Percentiles rank a stretch among this genome's conserved stretches.
These are phyloP conservation scores for Cytospora paraplurivora DNA, from an alignment of 2,329 filamentous ascomycete species.

Conservation along the genomic window DNA sequence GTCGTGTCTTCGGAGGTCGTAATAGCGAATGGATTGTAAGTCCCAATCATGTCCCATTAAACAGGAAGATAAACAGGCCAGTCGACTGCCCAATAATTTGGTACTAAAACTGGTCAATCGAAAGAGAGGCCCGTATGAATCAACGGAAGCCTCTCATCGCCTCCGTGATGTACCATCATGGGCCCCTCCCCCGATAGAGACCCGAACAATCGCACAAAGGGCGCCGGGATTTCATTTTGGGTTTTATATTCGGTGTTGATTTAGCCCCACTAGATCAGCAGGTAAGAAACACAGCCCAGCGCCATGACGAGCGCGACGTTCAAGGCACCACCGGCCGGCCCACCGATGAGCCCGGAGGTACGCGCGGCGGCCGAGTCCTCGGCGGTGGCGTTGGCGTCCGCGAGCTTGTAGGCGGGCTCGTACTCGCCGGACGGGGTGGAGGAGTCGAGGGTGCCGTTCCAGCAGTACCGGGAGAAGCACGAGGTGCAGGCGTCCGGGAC, in stretches of 20 bases:
- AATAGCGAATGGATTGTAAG: too few relatives aligned
- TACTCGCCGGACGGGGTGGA: slow-evolving; percentile 34
- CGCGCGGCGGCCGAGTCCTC: not conserved
- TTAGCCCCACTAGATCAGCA: not conserved
- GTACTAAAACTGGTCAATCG: too few relatives aligned
- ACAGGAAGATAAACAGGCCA: too few relatives aligned
- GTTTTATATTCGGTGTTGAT: not conserved
- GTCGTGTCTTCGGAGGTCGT: not conserved
- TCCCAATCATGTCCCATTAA: too few relatives aligned
- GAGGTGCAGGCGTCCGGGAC: slow-evolving; percentile 71
- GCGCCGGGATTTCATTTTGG: too few relatives aligned
- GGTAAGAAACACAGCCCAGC: not conserved
- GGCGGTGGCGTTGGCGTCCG: slow-evolving; percentile 22
- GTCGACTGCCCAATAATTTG: too few relatives aligned
- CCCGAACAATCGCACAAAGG: too few relatives aligned
- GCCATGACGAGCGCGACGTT: not conserved
- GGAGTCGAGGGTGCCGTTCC: slow-evolving; percentile 70
- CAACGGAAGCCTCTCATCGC: too few relatives aligned
- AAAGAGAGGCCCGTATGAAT: too few relatives aligned
- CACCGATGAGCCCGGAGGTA: slow-evolving; percentile 6
- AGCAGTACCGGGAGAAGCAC: slow-evolving; percentile 87
- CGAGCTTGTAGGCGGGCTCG: slow-evolving; percentile 38
- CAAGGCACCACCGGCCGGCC: not conserved
- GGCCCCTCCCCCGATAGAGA: too few relatives aligned
- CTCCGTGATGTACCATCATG: too few relatives aligned